Evolutionary conservation across 164 flowering plant genomes (phyloP).

Genomic region (Taxillus chinensis): DNA sequence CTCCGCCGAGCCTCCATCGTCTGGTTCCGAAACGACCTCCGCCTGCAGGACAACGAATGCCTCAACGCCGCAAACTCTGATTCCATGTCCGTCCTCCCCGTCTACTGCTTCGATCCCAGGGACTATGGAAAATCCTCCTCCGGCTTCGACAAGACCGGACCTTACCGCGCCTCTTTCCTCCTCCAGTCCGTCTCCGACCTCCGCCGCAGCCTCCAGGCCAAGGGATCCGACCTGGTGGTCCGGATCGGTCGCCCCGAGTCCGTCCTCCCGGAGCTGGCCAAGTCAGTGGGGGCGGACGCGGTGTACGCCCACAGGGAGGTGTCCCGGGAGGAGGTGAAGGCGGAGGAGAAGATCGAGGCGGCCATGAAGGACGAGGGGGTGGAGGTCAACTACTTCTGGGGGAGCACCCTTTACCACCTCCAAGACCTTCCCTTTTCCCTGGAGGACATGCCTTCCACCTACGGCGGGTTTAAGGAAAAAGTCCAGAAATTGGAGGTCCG

Average conservation of each 20-base stretch:
- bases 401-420: slow-evolving; percentile 81
- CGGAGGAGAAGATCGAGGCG: slow-evolving; percentile 72
- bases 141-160: slow-evolving; percentile 89
- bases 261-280: slow-evolving; percentile 63
- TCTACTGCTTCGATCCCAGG: slow-evolving; percentile 81
- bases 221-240: slow-evolving; percentile 90
- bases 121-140: slow-evolving; percentile 84
- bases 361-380: slow-evolving; percentile 80
- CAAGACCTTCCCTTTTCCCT: slow-evolving; percentile 86
- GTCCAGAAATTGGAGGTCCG: slow-evolving; percentile 60
- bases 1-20: slow-evolving; percentile 70
- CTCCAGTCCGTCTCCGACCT: slow-evolving; percentile 71
- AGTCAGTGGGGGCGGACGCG: slow-evolving; percentile 79
- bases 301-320: slow-evolving; percentile 77
- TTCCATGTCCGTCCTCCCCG: slow-evolving; percentile 72
- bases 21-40: slow-evolving; percentile 90
- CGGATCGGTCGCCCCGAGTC: slow-evolving; percentile 74
- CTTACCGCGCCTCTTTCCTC: slow-evolving; percentile 67
- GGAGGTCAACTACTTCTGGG: slow-evolving; percentile 94
- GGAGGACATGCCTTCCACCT: slow-evolving; percentile 80
- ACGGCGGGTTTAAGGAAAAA: slow-evolving; percentile 78
- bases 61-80: slow-evolving; percentile 73
- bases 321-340: slow-evolving; percentile 59
- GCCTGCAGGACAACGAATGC: slow-evolving; percentile 80
- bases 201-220: slow-evolving; percentile 43